Conservation (phyloP, 2,329 filamentous ascomycete species). For the Sporothrix globosa region DNA sequence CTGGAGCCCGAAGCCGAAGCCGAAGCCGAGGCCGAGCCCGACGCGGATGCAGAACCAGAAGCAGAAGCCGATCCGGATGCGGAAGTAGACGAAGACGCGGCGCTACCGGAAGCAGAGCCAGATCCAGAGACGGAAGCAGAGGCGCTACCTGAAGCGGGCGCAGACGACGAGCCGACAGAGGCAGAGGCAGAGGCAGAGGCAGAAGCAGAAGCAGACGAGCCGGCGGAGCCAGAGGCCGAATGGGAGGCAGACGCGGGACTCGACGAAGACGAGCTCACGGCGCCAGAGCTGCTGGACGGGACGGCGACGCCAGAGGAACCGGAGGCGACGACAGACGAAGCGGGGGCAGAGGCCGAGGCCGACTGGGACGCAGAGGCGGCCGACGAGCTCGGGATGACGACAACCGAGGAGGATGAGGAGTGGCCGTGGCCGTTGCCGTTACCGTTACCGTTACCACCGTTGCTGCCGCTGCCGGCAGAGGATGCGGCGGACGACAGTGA, state of each 20-base stretch:
- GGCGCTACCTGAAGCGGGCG: background rate
- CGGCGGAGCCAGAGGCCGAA: background rate
- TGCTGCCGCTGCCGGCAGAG: background rate
- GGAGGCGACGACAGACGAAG: background rate
- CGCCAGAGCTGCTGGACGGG: background rate
- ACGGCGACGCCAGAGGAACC: background rate
- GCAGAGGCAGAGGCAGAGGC: background rate
- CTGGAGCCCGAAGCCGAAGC: background rate
- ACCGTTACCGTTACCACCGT: background rate
- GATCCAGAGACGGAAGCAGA: background rate
- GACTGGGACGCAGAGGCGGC: background rate
- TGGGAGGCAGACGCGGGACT: too few species aligned
- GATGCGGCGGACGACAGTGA: background rate
- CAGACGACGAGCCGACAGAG: conserved; percentile 5
- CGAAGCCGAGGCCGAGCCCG: background rate
- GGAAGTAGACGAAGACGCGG: background rate
- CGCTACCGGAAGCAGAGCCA: background rate
- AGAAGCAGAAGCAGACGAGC: background rate
- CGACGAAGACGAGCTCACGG: background rate
- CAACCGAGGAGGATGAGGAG: background rate
- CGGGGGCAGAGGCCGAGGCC: background rate
- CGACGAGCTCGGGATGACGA: background rate
- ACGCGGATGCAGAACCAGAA: background rate
- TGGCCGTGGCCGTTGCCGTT: background rate
- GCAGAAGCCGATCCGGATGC: background rate